Percentiles rank a stretch among this genome's conserved stretches.
phyloP scores from a whole-genome alignment of 768 basidiomycete genomes.

The Mycena sanguinolenta region DNA sequence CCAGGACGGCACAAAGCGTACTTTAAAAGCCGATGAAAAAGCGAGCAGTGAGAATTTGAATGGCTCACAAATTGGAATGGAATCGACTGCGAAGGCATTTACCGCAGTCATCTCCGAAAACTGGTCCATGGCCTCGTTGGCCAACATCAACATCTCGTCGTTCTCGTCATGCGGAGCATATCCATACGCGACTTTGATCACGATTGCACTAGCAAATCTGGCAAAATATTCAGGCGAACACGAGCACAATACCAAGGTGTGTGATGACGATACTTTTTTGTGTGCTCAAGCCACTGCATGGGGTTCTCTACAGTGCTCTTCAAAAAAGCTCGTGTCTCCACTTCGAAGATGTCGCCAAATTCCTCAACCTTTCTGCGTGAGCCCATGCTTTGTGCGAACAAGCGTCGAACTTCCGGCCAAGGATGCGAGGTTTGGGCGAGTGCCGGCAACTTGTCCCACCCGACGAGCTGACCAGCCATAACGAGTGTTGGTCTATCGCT shows the following conservation, averaged over 20 bases:
- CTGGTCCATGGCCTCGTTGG: background rate
- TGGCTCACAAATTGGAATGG: too few species aligned
- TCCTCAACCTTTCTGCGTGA: background rate
- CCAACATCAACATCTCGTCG: background rate
- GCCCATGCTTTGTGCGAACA: background rate
- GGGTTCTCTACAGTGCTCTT: background rate
- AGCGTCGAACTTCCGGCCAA: background rate
- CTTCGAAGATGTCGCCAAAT: background rate
- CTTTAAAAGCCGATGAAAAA: background rate
- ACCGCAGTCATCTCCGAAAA: background rate
- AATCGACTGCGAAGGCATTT: background rate
- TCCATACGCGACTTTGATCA: background rate
- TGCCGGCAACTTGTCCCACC: background rate
- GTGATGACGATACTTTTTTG: background rate
- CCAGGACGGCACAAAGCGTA: background rate
- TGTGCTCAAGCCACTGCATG: background rate
- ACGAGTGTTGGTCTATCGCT: background rate
- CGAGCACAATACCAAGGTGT: background rate
- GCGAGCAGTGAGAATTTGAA: too few species aligned
- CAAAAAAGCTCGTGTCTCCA: background rate
- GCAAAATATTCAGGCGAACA: background rate
- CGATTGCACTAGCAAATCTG: background rate
- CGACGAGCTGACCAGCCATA: background rate
- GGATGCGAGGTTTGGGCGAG: background rate
- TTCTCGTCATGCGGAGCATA: background rate